Percentiles rank a stretch among this genome's conserved stretches.
Conservation (phyloP, 768 basidiomycete species). For the Dendrothele bispora region DNA sequence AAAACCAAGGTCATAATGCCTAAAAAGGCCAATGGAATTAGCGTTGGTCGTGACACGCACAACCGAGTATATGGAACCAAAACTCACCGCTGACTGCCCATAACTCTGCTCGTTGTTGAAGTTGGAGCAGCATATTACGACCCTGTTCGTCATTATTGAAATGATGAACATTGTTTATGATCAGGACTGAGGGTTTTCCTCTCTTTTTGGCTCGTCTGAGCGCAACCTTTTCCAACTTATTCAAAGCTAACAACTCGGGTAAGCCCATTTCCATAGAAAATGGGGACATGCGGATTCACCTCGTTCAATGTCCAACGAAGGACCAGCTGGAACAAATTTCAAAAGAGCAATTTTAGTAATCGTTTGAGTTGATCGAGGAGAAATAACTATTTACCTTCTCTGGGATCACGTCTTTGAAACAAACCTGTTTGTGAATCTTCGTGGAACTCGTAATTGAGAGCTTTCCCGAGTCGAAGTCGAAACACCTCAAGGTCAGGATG, state of each 20-base stretch:
- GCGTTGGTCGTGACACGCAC: slow-evolving; percentile 1
- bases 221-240: slow-evolving; percentile 86
- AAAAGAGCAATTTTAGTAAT: neutral
- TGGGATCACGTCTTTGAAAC: slow-evolving; percentile 80
- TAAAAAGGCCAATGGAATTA: slow-evolving; percentile 19
- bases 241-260: slow-evolving; percentile 49
- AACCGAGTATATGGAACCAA: slow-evolving; percentile 6
- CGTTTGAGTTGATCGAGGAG: neutral
- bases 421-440: slow-evolving; percentile 80
- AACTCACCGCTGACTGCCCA: slow-evolving; percentile 78
- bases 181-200: slow-evolving; percentile 72
- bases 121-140: slow-evolving; percentile 74
- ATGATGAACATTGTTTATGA: slow-evolving; percentile 78
- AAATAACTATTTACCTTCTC: slow-evolving; percentile 55
- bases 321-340: slow-evolving; percentile 49
- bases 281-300: slow-evolving; percentile 37
- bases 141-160: slow-evolving; percentile 80
- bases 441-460: slow-evolving; percentile 83
- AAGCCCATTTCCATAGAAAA: neutral
- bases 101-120: slow-evolving; percentile 83
- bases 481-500: slow-evolving; percentile 89
- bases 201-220: slow-evolving; percentile 55
- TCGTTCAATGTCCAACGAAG: slow-evolving; percentile 80
- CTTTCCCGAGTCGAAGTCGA: slow-evolving; percentile 80
- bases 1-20: slow-evolving; percentile 82